Conservation (phyloP, 2,329 filamentous ascomycete genomes). For the Ophiosphaerella herpotricha region DNA sequence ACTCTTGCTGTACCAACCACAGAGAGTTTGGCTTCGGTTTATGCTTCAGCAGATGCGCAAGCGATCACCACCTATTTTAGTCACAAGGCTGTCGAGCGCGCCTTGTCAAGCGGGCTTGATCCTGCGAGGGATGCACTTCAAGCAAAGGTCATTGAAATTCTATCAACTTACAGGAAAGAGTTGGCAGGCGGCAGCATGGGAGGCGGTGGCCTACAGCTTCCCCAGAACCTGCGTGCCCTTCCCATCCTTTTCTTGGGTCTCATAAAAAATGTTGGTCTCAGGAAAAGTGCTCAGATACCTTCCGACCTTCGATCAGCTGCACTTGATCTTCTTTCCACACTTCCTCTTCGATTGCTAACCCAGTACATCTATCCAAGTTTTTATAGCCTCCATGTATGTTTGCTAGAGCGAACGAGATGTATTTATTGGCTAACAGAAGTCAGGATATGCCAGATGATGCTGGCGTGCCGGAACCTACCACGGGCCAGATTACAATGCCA, state of each 20-base stretch:
- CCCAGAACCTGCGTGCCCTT: slow-evolving; percentile 85
- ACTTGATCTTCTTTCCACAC: slow-evolving; percentile 89
- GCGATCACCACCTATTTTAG: slow-evolving; percentile 94
- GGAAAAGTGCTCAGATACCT: slow-evolving; percentile 46
- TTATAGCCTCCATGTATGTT: slow-evolving; percentile 37
- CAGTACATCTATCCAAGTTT: slow-evolving; percentile 74
- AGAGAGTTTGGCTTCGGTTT: slow-evolving; percentile 85
- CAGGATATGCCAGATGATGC: slow-evolving; percentile 97
- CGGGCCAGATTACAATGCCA: slow-evolving; percentile 86
- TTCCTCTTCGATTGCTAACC: slow-evolving; percentile 86
- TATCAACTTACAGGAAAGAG: slow-evolving; percentile 97
- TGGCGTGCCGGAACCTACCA: slow-evolving; percentile 81
- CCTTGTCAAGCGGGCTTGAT: slow-evolving; percentile 83
- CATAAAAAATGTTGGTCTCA: slow-evolving; percentile 79
- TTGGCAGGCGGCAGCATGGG: slow-evolving; percentile 95
- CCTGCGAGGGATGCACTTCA: slow-evolving; percentile 89
- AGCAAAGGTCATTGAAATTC: slow-evolving; percentile 86
- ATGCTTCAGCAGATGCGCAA: slow-evolving; percentile 91
- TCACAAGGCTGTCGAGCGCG: slow-evolving; percentile 94
- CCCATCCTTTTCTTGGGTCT: slow-evolving; percentile 90
- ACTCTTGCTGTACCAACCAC: slow-evolving; percentile 93
- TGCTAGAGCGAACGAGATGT: neutral
- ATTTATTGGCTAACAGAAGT: slow-evolving; percentile 62
- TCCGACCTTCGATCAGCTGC: slow-evolving; percentile 87
- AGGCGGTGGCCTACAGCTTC: slow-evolving; percentile 87